Base-by-base conservation (phyloP, 176 grass and related monocot species). In the Dactylis glomerata region DNA sequence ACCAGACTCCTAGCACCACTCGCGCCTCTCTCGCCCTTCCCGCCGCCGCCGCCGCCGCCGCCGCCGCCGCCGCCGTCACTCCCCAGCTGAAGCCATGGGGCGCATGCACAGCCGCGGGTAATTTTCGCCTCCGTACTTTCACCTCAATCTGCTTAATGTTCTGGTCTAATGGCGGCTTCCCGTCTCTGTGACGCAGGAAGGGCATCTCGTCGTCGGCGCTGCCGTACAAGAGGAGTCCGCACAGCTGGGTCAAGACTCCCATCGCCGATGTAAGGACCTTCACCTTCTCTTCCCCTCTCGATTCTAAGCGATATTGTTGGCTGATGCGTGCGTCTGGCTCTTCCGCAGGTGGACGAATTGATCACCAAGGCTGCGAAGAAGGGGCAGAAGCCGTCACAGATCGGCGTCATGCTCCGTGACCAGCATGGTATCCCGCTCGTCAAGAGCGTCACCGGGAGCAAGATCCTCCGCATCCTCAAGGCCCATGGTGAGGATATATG, bases 401-500 rank as follows among this genome's bases (percentile, higher is more conserved):
- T 95, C 40, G 88, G 91, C 57, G 91, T 95, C 41, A 42, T 87
- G 70, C 93, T 95, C 64, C 93, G 91, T 85, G 93, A 95, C 76
- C 91, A 92, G 42, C 93, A 95, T 27, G 93, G 93, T 3, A 92
- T 95, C 12, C 88, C 93, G 3, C 93, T 93, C 51, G 91, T 96
- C 61, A 89, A 87, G 76, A 94, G 89, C 52, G 87, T 97, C 19
- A 97, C 94, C 3, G 94, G 94, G 9, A 97, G 82, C 94, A 97
- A 97, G 89, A 97, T 97, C 58, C 94, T 97, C 63, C 90, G 94
- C 63, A 94, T 97, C 75, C 94, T 97, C 19, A 97, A 97, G 89
- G 94, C 87, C 19, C 86, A 97, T 28, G 94, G 94, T 97, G 40
- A 80, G 84, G 12, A 32, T 31, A 75, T 15, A 75, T 75, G 49